phyloP scores from a whole-genome alignment of 495 filamentous ascomycete genomes.

The Friedmanniomyces simplex region DNA sequence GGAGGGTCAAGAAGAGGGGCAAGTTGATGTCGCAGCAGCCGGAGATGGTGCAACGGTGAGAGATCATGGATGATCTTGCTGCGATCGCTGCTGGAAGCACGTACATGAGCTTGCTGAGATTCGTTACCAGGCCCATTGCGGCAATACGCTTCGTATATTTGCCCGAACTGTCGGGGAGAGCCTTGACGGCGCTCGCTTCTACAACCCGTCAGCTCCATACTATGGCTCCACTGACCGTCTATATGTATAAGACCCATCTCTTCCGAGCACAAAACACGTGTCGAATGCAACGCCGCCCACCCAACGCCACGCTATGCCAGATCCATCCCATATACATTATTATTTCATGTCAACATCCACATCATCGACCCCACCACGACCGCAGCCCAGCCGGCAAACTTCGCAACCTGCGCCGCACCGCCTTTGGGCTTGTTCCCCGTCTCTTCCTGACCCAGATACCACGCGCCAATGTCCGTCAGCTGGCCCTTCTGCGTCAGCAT shows the following conservation, averaged over 20 bases:
- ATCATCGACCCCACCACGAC: background rate
- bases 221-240: background rate
- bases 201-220: background rate
- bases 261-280: background rate
- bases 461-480: conserved; percentile 62
- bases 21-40: conserved; percentile 1
- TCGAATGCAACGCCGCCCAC: background rate
- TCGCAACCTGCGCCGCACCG: background rate
- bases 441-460: conserved; percentile 52
- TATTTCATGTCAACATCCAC: background rate
- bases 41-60: conserved; percentile 5
- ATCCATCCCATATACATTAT: too few relatives aligned
- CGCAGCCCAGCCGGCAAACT: conserved; percentile 7
- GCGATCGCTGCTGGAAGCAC: background rate
- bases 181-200: too few relatives aligned
- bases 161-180: background rate
- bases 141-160: too few relatives aligned
- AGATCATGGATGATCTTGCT: background rate
- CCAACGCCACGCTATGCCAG: conserved; percentile 1
- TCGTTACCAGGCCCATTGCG: too few relatives aligned
- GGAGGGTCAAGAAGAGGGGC: conserved; percentile 2
- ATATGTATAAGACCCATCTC: background rate
- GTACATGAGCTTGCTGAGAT: background rate
- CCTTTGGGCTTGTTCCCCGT: conserved; percentile 36
- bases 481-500: conserved; percentile 52